phyloP scores from a whole-genome alignment of 306 rosid species.

The Lathyrus sativus region DNA sequence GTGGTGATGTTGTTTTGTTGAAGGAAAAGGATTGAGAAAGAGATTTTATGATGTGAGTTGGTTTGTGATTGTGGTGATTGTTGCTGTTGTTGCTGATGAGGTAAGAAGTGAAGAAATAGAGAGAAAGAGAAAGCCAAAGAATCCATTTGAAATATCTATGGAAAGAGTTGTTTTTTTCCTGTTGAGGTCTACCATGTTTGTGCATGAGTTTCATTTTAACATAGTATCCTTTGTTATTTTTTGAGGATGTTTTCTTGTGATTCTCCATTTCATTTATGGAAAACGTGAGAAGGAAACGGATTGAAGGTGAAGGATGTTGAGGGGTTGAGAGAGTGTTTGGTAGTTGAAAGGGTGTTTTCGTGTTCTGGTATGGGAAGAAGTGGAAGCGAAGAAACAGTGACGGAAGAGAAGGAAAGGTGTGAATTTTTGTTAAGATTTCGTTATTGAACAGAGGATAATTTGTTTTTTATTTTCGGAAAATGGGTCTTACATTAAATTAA shows the following conservation, averaged over 20 bases:
- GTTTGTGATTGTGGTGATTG: constrained; percentile 2
- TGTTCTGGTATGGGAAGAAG: constrained; percentile 63
- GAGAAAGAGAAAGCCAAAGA: constrained; percentile 76
- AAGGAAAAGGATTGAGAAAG: constrained; percentile 52
- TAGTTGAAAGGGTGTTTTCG: constrained; percentile 59
- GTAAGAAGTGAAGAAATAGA: constrained; percentile 76
- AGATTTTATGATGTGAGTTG: constrained; percentile 51
- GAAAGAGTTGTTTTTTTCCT: constrained; percentile 58
- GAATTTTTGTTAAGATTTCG: constrained; percentile 57
- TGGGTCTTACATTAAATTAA: background rate
- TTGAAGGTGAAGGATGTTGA: background rate
- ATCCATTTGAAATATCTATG: constrained; percentile 69
- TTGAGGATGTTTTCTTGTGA: constrained; percentile 39
- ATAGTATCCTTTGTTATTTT: constrained; percentile 63
- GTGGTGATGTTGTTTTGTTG: constrained; percentile 28
- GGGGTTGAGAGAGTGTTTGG: constrained; percentile 50
- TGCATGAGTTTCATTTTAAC: constrained; percentile 78
- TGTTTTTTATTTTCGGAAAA: background rate
- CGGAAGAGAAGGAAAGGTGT: constrained; percentile 1
- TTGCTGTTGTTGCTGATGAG: constrained; percentile 47
- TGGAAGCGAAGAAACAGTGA: constrained; percentile 65
- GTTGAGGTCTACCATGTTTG: constrained; percentile 57
- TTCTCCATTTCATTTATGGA: constrained; percentile 9
- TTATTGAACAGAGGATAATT: constrained; percentile 37
- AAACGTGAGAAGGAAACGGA: background rate